Base-by-base conservation (phyloP, 371 early-diverging fungal genomes). In the Umbelopsis sp. region DNA sequence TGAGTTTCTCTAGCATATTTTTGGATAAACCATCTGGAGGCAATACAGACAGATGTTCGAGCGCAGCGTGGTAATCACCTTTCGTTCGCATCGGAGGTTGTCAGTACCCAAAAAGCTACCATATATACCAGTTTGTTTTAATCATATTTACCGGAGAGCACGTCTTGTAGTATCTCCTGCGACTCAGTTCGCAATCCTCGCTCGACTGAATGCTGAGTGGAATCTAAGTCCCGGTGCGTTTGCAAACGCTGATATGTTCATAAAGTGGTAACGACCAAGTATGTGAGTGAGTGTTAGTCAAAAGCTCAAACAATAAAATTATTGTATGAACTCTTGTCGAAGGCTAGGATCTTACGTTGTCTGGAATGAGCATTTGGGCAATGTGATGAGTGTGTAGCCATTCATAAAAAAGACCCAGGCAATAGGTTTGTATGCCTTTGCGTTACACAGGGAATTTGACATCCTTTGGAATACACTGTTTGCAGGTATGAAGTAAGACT, bases 21-120 rank as follows among this genome's bases (percentile, higher is more conserved):
- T 41, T 41, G 4, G 41, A 12, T 12, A 41, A 41, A 0, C 2
- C 0, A 41, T 41, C 22, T 51, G 52, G 12, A 14, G 52, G 25
- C 4, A 9, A 51, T 12, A 22, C 22, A 4, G 12, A 8, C 24
- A 51, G 52, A 22, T 12, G 11, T 3, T 51, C 52, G 29, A 20
- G 25, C 8, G 52, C 52, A 51, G 12, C 12, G 12, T 51, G 52
- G 52, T 51, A 51, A 51, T 51, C 52, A 29, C 52, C 52, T 51
- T 22, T 20, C 22, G 18, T 4, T 9, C 8, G 4, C 22, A 51
- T 29, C 22, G 22, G 9, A 25, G 8, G 22, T 4, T 51, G 52
- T 25, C 12, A 51, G 12, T 29, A 9, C 52, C 24, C 5, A 24
- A 29, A 22, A 3, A 29, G 29, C 29, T 29, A 29, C 25, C 9